Conservation (phyloP, 208 protist species). For the Willaertia magna region DNA sequence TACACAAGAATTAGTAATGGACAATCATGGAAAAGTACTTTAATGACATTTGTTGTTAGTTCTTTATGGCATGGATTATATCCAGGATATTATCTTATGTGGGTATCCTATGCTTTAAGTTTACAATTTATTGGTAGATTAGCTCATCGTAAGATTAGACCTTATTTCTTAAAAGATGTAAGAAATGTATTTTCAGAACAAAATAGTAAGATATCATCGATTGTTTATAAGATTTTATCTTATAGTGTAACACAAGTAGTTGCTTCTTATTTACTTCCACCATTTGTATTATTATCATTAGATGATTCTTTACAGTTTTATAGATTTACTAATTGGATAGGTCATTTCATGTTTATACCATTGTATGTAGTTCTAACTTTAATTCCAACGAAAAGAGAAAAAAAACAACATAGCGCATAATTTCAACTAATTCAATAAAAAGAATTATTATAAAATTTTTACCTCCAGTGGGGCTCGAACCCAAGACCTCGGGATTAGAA, state of each 20-base stretch:
- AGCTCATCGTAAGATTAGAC: background rate
- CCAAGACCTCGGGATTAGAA: no score
- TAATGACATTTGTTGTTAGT: background rate
- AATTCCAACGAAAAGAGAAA: no score
- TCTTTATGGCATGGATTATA: constrained; percentile 11
- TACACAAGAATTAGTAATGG: background rate
- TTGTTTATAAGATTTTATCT: background rate
- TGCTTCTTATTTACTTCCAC: background rate
- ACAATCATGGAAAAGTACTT: background rate
- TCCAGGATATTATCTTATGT: constrained; percentile 6
- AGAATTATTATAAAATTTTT: no score
- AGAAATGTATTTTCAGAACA: background rate
- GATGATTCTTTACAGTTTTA: background rate
- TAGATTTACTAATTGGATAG: background rate
- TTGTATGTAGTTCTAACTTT: background rate
- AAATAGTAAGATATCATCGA: background rate
- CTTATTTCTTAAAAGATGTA: background rate
- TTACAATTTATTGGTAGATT: background rate
- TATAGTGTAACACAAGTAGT: background rate
- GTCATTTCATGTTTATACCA: background rate
- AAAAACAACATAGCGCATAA: no score
- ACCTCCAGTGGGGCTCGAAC: no score
- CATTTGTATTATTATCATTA: background rate
- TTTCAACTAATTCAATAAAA: no score
- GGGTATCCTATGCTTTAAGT: background rate